Conservation (phyloP, 768 basidiomycete genomes). For the Mycena polygramma region DNA sequence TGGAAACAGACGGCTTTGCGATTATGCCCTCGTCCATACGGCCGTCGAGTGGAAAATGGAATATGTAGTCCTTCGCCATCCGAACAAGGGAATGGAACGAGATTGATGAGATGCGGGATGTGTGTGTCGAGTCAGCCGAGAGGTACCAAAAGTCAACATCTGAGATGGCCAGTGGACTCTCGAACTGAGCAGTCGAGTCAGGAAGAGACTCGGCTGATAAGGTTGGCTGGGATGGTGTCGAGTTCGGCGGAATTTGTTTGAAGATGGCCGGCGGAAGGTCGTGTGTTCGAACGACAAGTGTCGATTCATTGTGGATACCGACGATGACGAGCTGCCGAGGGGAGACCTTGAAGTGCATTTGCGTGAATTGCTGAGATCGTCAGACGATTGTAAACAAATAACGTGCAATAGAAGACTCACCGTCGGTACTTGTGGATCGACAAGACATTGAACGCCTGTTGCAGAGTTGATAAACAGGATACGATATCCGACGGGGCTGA, state of each 20-base stretch:
- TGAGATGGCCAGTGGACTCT: conserved; percentile 18
- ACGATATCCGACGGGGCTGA: conserved; percentile 43
- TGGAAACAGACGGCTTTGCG: conserved; percentile 21
- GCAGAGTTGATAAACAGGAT: conserved; percentile 49
- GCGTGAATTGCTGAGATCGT: conserved; percentile 45
- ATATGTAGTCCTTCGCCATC: conserved; percentile 38
- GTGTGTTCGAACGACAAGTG: conserved; percentile 47
- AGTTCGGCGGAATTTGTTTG: background rate
- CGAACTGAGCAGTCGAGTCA: conserved; percentile 28
- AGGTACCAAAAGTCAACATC: conserved; percentile 39
- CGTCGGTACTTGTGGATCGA: conserved; percentile 43
- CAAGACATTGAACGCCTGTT: conserved; percentile 40
- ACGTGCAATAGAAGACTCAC: conserved; percentile 33
- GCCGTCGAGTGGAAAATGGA: conserved; percentile 37
- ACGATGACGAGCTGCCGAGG: conserved; percentile 48
- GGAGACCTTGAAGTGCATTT: conserved; percentile 50
- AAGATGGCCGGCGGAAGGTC: conserved; percentile 41
- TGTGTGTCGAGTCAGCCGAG: conserved; percentile 33
- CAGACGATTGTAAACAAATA: conserved; percentile 35
- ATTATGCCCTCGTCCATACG: background rate
- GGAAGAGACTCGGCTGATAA: conserved; percentile 18
- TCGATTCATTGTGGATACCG: conserved; percentile 45
- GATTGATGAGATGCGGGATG: conserved; percentile 35
- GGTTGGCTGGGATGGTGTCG: background rate
- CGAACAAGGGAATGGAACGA: conserved; percentile 39